Evolutionary conservation across 2,329 filamentous ascomycete species (phyloP).

Genomic region (Fusarium sp.): DNA sequence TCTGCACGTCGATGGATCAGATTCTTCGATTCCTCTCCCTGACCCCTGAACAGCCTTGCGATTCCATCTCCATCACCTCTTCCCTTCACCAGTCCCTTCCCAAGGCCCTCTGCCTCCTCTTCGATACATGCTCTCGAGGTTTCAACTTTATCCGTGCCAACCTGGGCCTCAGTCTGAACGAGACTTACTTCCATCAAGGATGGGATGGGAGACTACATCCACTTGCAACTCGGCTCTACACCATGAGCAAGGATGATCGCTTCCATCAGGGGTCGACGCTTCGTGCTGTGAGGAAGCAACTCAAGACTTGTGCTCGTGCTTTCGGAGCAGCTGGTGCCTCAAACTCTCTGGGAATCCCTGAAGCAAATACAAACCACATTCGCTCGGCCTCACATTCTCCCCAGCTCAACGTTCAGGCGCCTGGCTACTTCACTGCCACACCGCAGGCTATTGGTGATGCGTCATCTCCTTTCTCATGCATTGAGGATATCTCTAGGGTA

Average conservation of each 20-base stretch:
- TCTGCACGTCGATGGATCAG: slow-evolving; percentile 44
- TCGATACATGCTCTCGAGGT: slow-evolving; percentile 47
- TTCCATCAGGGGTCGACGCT: slow-evolving; percentile 41
- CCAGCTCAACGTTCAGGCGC: slow-evolving; percentile 13
- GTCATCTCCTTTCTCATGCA: slow-evolving; percentile 24
- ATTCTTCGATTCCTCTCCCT: slow-evolving; percentile 40
- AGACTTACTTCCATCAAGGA: slow-evolving; percentile 32
- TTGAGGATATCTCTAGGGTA: slow-evolving; percentile 29
- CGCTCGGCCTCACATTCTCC: slow-evolving; percentile 38
- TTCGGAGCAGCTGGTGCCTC: slow-evolving; percentile 30
- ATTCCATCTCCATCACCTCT: slow-evolving; percentile 29
- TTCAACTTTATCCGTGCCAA: slow-evolving; percentile 39
- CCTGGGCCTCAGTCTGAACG: slow-evolving; percentile 24
- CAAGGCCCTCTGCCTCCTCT: slow-evolving; percentile 42
- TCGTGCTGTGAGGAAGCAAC: slow-evolving; percentile 41
- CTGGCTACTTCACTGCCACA: slow-evolving; percentile 10
- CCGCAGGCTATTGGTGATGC: slow-evolving; percentile 12
- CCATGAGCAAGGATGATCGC: slow-evolving; percentile 42
- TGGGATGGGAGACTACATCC: slow-evolving; percentile 40
- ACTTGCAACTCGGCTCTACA: slow-evolving; percentile 41
- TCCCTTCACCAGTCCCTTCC: slow-evolving; percentile 42
- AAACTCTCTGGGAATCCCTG: slow-evolving; percentile 31
- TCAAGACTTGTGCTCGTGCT: slow-evolving; percentile 42
- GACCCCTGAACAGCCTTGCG: slow-evolving; percentile 32
- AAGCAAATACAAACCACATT: slow-evolving; percentile 25